These are phyloP conservation scores for Didymosphaeria variabile DNA, from an alignment of 2,329 filamentous ascomycete species.

Conservation along the genomic window DNA sequence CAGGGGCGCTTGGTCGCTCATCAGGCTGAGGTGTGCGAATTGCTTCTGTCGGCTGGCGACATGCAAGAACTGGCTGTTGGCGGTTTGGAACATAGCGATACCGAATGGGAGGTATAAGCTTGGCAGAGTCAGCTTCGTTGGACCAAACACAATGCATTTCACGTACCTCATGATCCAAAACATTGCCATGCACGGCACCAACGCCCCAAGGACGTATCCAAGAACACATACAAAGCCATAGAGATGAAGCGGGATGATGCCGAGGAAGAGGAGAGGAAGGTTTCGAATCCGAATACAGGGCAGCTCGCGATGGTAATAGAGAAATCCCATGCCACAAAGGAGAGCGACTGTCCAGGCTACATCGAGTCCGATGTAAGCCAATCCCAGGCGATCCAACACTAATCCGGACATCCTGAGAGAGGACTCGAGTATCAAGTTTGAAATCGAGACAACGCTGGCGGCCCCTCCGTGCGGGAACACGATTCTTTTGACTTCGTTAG, in stretches of 20 bases:
- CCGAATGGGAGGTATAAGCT: conserved; percentile 41
- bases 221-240: conserved; percentile 36
- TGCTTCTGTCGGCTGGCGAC: conserved; percentile 45
- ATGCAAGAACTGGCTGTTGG: conserved; percentile 48
- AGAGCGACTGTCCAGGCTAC: conserved; percentile 27
- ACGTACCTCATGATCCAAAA: conserved; percentile 44
- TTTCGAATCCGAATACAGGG: conserved; percentile 44
- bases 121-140: not conserved
- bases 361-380: conserved; percentile 24
- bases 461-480: not conserved
- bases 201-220: conserved; percentile 36
- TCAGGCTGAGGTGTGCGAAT: conserved; percentile 34
- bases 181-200: conserved; percentile 37
- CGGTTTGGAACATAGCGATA: conserved; percentile 43
- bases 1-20: conserved; percentile 35
- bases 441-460: not conserved
- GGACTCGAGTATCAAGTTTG: not conserved
- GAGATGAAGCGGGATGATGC: conserved; percentile 35
- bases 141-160: not conserved
- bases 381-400: conserved; percentile 19
- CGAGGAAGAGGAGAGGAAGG: conserved; percentile 38
- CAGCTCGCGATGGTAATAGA: conserved; percentile 32
- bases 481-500: not conserved
- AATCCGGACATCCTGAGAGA: conserved; percentile 17
- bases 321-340: conserved; percentile 21